Conservation (phyloP, 2,329 filamentous ascomycete genomes). For the Pyrenophora seminiperda region DNA sequence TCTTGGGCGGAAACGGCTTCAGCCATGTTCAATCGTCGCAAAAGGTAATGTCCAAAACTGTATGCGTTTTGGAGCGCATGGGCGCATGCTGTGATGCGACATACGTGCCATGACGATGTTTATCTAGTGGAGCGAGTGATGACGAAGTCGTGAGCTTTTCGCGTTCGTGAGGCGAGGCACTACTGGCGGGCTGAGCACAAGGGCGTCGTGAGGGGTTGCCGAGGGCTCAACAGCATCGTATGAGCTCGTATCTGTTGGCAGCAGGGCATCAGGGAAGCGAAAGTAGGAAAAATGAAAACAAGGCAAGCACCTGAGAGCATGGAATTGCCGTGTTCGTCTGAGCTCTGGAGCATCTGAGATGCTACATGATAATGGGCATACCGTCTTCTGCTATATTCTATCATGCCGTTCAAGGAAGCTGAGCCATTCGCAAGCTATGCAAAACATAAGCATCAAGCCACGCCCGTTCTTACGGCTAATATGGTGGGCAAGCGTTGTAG, state of each 20-base stretch:
- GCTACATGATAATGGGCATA: background rate
- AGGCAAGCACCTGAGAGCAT: background rate
- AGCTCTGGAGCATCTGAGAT: conserved; percentile 8
- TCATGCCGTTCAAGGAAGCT: conserved; percentile 10
- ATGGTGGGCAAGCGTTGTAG: background rate
- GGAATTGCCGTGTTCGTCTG: conserved; percentile 12
- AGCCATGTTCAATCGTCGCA: conserved; percentile 29
- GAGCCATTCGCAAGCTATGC: conserved; percentile 31
- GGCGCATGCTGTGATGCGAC: conserved; percentile 7
- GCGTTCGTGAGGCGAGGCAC: conserved; percentile 22
- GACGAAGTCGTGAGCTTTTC: conserved; percentile 28
- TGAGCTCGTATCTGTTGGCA: conserved; percentile 12
- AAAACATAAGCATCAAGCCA: conserved; percentile 25
- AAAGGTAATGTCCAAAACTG: background rate
- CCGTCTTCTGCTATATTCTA: conserved; percentile 12
- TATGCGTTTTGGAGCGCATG: background rate
- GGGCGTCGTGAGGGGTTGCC: conserved; percentile 20
- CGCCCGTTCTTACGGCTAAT: conserved; percentile 19
- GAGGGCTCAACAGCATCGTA: conserved; percentile 12
- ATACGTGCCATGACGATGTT: conserved; percentile 18
- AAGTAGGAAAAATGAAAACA: background rate
- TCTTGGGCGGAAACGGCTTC: conserved; percentile 45
- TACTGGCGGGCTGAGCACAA: conserved; percentile 14
- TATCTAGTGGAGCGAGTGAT: conserved; percentile 23
- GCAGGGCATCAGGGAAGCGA: background rate